These are phyloP conservation scores for Mycosphaerella arachidis DNA, from an alignment of 2,329 filamentous ascomycete species.

Conservation along the genomic window DNA sequence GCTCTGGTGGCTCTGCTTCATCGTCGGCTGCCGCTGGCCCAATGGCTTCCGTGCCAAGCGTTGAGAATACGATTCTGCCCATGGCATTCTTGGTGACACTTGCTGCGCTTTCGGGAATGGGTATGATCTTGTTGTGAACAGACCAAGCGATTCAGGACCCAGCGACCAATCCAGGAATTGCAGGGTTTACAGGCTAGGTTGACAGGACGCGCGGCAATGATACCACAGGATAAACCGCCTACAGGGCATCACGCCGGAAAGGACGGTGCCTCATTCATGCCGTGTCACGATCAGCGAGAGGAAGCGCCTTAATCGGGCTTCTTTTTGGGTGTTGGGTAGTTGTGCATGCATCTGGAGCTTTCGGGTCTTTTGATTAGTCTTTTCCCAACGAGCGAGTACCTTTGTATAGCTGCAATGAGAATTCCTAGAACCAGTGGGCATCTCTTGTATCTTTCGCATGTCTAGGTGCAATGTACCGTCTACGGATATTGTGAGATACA, in stretches of 20 bases:
- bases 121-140: constrained; percentile 32
- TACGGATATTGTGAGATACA: no score
- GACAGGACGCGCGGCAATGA: neutral
- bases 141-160: neutral
- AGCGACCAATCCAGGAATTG: no score
- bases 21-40: constrained; percentile 23
- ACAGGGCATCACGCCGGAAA: neutral
- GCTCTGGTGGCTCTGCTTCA: constrained; percentile 16
- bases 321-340: neutral
- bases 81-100: constrained; percentile 24
- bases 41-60: constrained; percentile 15
- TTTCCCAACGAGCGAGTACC: neutral
- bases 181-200: neutral
- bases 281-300: neutral
- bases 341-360: neutral
- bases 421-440: neutral
- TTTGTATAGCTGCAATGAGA: constrained; percentile 4
- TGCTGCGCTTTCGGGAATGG: constrained; percentile 27
- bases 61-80: constrained; percentile 23
- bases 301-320: constrained; percentile 1
- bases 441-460: no score
- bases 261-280: neutral
- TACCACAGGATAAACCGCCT: neutral
- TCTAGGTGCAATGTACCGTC: no score
- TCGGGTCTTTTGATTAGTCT: neutral